Percentiles rank a stretch among this genome's conserved stretches.
Evolutionary conservation across 805 yeast species (phyloP).

Genomic region (Candida peoriensis): DNA sequence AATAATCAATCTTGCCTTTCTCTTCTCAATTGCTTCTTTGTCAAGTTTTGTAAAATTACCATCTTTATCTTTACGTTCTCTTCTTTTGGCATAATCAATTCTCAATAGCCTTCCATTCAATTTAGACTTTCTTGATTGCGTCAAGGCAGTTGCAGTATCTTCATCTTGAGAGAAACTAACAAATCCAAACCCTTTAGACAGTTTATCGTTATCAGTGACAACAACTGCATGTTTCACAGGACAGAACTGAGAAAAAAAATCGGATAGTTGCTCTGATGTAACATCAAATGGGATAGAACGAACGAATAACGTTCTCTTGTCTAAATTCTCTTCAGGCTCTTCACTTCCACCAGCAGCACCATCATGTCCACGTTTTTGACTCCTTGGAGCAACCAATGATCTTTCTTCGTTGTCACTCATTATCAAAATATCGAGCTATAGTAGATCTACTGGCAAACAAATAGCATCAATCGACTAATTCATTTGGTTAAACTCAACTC

Average conservation of each 20-base stretch:
- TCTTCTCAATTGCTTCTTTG: conserved; percentile 52
- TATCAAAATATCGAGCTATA: not conserved
- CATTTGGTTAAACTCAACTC: no score
- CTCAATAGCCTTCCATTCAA: conserved; percentile 63
- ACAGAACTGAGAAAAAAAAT: conserved; percentile 84
- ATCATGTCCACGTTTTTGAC: not conserved
- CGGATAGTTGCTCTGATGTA: conserved; percentile 74
- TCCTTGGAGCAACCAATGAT: not conserved
- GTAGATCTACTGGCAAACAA: not conserved
- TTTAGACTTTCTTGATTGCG: conserved; percentile 57
- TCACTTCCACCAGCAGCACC: not conserved
- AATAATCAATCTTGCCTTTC: conserved; percentile 81
- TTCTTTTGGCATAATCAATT: conserved; percentile 86
- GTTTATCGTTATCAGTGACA: conserved; percentile 69
- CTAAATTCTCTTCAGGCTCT: conserved; percentile 26
- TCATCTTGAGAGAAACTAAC: conserved; percentile 84
- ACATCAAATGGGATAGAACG: conserved; percentile 79
- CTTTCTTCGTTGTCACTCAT: conserved; percentile 11
- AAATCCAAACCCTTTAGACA: conserved; percentile 93
- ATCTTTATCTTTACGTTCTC: conserved; percentile 56
- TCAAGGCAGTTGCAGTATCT: conserved; percentile 74
- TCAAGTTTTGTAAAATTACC: conserved; percentile 1
- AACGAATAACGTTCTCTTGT: conserved; percentile 67
- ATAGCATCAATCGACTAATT: no score
- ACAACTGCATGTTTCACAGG: conserved; percentile 95